Conservation (phyloP, 2,329 filamentous ascomycete genomes). For the Fusarium sp. region DNA sequence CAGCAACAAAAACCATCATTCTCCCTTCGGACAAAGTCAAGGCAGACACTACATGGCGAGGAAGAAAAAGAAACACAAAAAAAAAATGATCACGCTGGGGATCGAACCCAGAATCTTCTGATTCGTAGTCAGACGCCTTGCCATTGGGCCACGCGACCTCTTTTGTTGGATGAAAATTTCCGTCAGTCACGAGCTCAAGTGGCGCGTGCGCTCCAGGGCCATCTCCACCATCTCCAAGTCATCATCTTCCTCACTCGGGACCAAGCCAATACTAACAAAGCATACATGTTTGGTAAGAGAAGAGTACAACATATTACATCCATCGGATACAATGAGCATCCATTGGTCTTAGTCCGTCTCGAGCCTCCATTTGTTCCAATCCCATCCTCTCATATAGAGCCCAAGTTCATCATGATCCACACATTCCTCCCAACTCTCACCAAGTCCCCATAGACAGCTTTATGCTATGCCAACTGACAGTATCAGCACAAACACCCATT, state of each 20-base stretch:
- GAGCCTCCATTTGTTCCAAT: neutral
- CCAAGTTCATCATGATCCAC: neutral
- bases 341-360: too few relatives aligned
- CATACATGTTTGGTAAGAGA: neutral
- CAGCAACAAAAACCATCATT: neutral
- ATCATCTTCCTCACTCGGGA: neutral
- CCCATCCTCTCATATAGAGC: neutral
- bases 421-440: neutral
- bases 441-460: neutral
- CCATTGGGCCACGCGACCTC: slow-evolving; percentile 44
- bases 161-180: neutral
- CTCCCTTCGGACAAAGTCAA: neutral
- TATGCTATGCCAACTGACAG: neutral
- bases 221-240: neutral
- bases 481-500: neutral
- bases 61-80: neutral
- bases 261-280: neutral
- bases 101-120: slow-evolving; percentile 48
- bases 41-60: too few relatives aligned
- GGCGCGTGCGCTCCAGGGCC: neutral
- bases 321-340: neutral
- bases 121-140: slow-evolving; percentile 50
- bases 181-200: neutral
- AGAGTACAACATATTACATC: neutral
- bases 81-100: slow-evolving; percentile 39